These are phyloP conservation scores for Sordariomycetes sp. DNA, from an alignment of 2,329 filamentous ascomycete genomes.

Conservation along the genomic window DNA sequence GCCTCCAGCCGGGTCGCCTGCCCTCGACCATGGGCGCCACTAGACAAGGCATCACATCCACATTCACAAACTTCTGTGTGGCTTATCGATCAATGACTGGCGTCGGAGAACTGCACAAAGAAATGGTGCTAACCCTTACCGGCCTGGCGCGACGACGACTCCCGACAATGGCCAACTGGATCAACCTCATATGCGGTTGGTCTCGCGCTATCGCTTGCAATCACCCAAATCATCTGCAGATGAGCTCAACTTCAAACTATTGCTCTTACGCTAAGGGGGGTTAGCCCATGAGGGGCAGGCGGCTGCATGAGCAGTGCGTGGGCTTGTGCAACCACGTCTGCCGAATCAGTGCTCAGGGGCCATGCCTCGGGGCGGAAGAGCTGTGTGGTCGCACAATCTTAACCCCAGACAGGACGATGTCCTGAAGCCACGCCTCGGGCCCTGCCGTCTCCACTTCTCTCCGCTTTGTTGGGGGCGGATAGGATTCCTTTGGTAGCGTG, in stretches of 20 bases:
- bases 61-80: background rate
- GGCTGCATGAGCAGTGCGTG: background rate
- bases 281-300: background rate
- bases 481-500: background rate
- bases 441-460: background rate
- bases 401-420: background rate
- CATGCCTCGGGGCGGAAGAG: background rate
- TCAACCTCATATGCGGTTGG: background rate
- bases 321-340: background rate
- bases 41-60: background rate
- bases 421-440: background rate
- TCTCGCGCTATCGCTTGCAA: background rate
- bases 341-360: background rate
- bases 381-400: background rate
- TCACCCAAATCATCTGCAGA: background rate
- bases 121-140: background rate
- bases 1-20: background rate
- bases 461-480: background rate
- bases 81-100: background rate
- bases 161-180: background rate
- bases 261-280: background rate
- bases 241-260: background rate
- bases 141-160: background rate
- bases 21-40: background rate
- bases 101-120: background rate